Conservation (phyloP, 805 yeast species). For the Ogataea corticis region DNA sequence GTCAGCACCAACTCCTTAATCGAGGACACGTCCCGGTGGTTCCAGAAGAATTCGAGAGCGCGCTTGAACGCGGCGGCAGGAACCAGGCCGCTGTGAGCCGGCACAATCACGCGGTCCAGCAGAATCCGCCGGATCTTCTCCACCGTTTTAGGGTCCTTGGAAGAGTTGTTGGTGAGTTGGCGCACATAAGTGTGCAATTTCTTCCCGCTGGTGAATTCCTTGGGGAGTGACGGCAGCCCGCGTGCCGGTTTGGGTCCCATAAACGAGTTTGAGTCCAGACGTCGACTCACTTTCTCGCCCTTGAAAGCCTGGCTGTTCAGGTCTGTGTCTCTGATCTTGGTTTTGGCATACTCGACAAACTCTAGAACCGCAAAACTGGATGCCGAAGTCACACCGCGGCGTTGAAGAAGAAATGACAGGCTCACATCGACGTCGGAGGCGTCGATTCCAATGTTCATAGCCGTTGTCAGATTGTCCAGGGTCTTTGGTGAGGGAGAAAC, state of each 20-base stretch:
- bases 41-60: slow-evolving; percentile 6
- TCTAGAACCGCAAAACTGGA: not conserved
- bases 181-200: not conserved
- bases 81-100: slow-evolving; percentile 2
- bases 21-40: slow-evolving; percentile 4
- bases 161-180: not conserved
- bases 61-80: not conserved
- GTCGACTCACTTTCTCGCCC: not conserved
- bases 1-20: slow-evolving; percentile 11
- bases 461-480: not conserved
- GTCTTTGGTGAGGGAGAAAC: not conserved
- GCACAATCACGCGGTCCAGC: not conserved
- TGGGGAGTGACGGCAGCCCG: not conserved
- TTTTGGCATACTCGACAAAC: slow-evolving; percentile 1
- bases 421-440: not conserved
- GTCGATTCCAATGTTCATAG: not conserved
- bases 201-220: not conserved
- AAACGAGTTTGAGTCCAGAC: not conserved
- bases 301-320: not conserved
- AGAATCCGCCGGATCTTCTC: not conserved
- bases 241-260: not conserved
- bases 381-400: not conserved
- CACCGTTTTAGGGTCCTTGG: not conserved
- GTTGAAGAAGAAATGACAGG: not conserved
- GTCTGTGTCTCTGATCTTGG: not conserved